Evolutionary conservation across 495 filamentous ascomycete species (phyloP), one percentile per base, ranked within the genome.

Genomic region (Tricharina praecox): DNA sequence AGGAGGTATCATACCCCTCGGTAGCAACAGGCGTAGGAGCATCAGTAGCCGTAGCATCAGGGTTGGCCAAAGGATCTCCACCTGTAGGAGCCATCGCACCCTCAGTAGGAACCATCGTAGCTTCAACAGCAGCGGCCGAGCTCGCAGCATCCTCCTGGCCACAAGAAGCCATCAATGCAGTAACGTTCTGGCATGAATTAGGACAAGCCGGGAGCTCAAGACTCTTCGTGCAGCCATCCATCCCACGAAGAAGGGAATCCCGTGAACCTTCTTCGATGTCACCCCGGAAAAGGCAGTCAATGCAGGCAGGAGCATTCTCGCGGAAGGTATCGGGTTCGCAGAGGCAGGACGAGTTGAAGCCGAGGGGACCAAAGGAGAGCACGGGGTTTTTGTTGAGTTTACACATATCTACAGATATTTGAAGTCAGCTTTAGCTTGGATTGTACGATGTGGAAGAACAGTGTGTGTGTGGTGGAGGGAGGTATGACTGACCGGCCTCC

Each of bases 271-370:
- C 33, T 9, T 53, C 50, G 16, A 33, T 50, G 4, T 36, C 47
- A 4, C 32, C 28, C 15, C 37, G 36, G 47, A 53, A 50, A 7
- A 53, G 38, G 28, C 47, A 53, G 48, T 53, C 34, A 23, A 50
- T 53, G 19, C 47, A 53, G n/a, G 19, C 45, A 16, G 50, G 50
- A 15, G 50, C 26, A 1, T 41, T 25, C 35, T 52, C 45, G 23
- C 38, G 23, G 35, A 52, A 52, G 3, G n/a, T n/a, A 4, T 48
- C 46, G 23, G 23, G 20, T 15, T 34, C 16, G 37, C 50, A 52
- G 8, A 52, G 37, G 11, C 47, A 43, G 16, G 26, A 16, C 4
- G 34, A 30, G 23, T 49, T 35, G 47, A 52, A 52, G 8, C 47
- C 47, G 38, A 41, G 28, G 10, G 47, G 47, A n/a, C 8, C 40